A percentile compares a stretch with the other conserved stretches of the same genome.
Evolutionary conservation across 768 basidiomycete species (phyloP).

Genomic region (Terana coerulea): DNA sequence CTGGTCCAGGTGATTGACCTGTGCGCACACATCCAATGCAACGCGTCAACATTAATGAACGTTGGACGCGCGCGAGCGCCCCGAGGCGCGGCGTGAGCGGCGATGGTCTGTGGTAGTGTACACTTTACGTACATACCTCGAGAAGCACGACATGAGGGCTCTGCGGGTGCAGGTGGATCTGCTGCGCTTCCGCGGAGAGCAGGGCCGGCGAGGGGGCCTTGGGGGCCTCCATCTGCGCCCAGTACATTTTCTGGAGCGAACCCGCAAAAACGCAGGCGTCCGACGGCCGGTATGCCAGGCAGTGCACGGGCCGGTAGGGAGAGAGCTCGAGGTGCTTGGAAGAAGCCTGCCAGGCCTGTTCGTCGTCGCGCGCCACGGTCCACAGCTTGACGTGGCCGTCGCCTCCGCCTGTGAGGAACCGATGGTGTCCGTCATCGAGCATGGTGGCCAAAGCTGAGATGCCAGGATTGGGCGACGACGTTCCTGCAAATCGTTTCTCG

Average conservation of each 20-base stretch:
- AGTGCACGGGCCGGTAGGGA: constrained; percentile 25
- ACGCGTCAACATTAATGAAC: not conserved
- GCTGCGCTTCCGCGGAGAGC: constrained; percentile 33
- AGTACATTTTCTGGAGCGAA: constrained; percentile 31
- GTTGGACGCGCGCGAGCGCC: constrained; percentile 2
- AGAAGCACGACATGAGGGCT: constrained; percentile 36
- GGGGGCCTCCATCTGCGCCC: constrained; percentile 36
- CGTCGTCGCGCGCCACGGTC: constrained; percentile 25
- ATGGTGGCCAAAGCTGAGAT: constrained; percentile 42
- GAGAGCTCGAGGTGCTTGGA: constrained; percentile 28
- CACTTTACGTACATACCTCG: constrained; percentile 37
- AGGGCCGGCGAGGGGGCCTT: constrained; percentile 25
- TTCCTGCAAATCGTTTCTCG: constrained; percentile 23
- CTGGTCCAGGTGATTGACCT: constrained; percentile 47
- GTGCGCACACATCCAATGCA: constrained; percentile 1
- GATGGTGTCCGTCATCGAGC: constrained; percentile 18
- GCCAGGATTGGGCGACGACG: constrained; percentile 24
- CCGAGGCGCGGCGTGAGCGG: not conserved
- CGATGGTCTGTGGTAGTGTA: not conserved
- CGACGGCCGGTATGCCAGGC: constrained; percentile 36
- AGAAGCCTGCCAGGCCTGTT: constrained; percentile 14
- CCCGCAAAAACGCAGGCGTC: constrained; percentile 35
- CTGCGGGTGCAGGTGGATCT: constrained; percentile 45
- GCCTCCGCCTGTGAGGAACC: constrained; percentile 47
- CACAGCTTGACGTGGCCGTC: constrained; percentile 43